Evolutionary conservation across 768 basidiomycete species (phyloP).

Genomic region (Naganishia kalamii): DNA sequence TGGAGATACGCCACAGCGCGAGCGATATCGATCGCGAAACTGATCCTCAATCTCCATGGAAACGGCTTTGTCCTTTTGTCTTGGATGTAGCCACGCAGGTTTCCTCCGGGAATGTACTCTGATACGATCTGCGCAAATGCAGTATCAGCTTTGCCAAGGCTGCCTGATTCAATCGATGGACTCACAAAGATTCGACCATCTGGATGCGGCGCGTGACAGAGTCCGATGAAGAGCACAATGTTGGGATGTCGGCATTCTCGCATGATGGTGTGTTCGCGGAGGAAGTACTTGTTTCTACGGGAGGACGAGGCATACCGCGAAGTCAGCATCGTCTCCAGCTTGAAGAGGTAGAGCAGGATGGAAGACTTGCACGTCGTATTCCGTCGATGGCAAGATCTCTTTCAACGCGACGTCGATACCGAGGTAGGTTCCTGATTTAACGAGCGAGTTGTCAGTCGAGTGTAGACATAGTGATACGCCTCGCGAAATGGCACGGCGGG

Average conservation of each 20-base stretch:
- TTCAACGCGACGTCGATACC: constrained; percentile 96
- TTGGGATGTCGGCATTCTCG: constrained; percentile 83
- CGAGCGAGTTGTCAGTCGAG: neutral
- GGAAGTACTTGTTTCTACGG: constrained; percentile 73
- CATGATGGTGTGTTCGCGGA: constrained; percentile 97
- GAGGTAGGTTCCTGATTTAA: constrained; percentile 65
- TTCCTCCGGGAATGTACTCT: constrained; percentile 70
- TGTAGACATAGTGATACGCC: no score
- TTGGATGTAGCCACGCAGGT: constrained; percentile 76
- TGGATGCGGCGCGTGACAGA: constrained; percentile 35
- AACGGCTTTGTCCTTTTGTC: constrained; percentile 61
- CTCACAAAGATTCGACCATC: constrained; percentile 42
- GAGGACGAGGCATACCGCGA: neutral
- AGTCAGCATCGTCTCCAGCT: neutral
- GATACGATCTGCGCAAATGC: constrained; percentile 61
- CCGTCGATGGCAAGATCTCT: constrained; percentile 83
- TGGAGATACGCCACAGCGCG: constrained; percentile 96
- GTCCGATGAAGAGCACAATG: constrained; percentile 83
- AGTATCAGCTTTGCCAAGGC: neutral
- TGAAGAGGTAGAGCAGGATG: neutral
- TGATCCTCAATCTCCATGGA: constrained; percentile 87
- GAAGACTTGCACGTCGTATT: constrained; percentile 67
- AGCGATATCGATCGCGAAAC: constrained; percentile 89
- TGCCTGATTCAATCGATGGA: constrained; percentile 49
- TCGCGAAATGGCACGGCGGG: neutral